phyloP scores from a whole-genome alignment of 2,329 filamentous ascomycete genomes.

The Trichoderma sp. region DNA sequence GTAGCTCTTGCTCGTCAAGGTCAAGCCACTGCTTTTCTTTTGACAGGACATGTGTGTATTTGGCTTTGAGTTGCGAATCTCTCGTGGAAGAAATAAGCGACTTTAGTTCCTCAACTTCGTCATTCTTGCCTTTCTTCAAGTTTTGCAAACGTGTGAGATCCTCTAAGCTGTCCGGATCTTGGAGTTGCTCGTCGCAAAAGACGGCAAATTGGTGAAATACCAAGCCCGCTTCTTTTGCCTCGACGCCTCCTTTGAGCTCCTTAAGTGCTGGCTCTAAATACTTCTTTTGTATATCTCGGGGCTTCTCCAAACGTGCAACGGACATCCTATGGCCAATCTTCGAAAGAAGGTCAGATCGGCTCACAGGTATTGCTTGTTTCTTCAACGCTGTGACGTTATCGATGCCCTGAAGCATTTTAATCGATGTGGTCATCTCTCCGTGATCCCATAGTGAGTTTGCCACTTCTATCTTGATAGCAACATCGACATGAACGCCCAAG shows the following conservation, averaged over 20 bases:
- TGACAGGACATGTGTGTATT: constrained; percentile 60
- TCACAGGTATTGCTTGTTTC: constrained; percentile 71
- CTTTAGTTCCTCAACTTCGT: constrained; percentile 76
- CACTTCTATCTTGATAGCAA: constrained; percentile 75
- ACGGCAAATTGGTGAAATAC: constrained; percentile 94
- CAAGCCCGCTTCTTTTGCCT: constrained; percentile 74
- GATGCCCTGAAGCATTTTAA: constrained; percentile 80
- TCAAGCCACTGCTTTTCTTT: constrained; percentile 87
- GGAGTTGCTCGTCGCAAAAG: constrained; percentile 93
- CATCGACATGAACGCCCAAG: constrained; percentile 75
- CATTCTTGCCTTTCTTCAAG: constrained; percentile 75
- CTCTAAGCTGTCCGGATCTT: constrained; percentile 80
- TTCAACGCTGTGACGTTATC: constrained; percentile 60
- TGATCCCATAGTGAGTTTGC: constrained; percentile 94
- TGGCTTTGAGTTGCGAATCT: constrained; percentile 55
- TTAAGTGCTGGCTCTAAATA: constrained; percentile 84
- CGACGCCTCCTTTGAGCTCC: constrained; percentile 69
- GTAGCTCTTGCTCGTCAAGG: constrained; percentile 86
- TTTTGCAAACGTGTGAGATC: constrained; percentile 80
- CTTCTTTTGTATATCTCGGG: constrained; percentile 82
- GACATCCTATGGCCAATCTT: constrained; percentile 88
- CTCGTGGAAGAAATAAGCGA: constrained; percentile 54
- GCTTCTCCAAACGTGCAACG: constrained; percentile 85
- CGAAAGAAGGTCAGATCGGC: constrained; percentile 76
- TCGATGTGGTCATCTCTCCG: constrained; percentile 85